Percentiles rank a stretch among this genome's conserved stretches.
Conservation (phyloP, 208 protist genomes). For the Strigomonas oncopelti region DNA sequence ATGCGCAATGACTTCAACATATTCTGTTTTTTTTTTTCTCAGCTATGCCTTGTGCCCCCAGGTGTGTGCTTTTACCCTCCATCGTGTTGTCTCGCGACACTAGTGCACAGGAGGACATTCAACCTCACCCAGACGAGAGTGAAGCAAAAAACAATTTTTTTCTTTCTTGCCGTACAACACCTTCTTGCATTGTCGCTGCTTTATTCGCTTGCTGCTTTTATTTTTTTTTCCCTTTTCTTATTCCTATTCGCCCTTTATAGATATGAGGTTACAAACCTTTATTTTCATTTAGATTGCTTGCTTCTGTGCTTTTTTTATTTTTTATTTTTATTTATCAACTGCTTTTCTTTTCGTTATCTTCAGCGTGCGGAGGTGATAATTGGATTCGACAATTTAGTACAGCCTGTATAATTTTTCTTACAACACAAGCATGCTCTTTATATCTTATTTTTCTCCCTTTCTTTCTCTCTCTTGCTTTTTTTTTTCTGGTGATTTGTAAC, state of each 20-base stretch:
- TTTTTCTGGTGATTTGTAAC: not conserved
- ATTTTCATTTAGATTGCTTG: no score
- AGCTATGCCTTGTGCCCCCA: not conserved
- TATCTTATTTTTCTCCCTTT: not conserved
- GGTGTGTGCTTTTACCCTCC: conserved; percentile 13
- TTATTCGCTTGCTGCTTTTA: not conserved
- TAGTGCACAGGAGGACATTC: conserved; percentile 11
- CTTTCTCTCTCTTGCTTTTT: not conserved
- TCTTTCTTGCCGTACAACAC: not conserved
- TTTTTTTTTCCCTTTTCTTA: not conserved
- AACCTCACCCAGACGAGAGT: conserved; percentile 9
- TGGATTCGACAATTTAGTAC: no score
- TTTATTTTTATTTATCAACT: no score
- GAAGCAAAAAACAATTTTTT: not conserved
- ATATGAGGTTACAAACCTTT: not conserved
- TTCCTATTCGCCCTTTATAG: not conserved
- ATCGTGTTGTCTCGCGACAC: not conserved
- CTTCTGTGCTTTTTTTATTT: no score
- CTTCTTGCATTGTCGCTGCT: not conserved
- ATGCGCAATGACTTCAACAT: not conserved
- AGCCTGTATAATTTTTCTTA: no score
- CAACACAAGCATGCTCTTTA: no score
- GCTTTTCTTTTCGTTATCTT: no score
- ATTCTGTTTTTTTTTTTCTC: not conserved
- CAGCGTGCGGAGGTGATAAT: no score